Evolutionary conservation across 2,329 filamentous ascomycete genomes (phyloP).

Genomic region (Xylariales sp.): DNA sequence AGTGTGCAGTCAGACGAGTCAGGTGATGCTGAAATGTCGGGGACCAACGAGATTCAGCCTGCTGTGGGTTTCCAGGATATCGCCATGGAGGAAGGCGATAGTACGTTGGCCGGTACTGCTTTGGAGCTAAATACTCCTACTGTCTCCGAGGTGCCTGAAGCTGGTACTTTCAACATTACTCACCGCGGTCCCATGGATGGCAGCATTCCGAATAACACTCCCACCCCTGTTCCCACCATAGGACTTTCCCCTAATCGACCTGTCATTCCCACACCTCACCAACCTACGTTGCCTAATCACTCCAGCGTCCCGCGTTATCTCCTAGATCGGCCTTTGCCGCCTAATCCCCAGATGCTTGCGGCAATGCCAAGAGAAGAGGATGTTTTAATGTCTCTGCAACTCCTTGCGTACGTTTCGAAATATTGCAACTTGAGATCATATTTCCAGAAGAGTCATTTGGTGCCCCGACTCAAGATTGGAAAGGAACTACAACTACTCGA

Average conservation of each 20-base stretch:
- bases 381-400: constrained; percentile 94
- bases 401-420: constrained; percentile 96
- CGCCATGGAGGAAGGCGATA: constrained; percentile 71
- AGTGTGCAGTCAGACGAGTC: constrained; percentile 76
- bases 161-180: constrained; percentile 90
- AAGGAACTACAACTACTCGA: constrained; percentile 79
- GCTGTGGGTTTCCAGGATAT: constrained; percentile 83
- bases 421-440: constrained; percentile 95
- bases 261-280: constrained; percentile 65
- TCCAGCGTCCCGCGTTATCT: constrained; percentile 75
- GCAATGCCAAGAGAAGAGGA: constrained; percentile 97
- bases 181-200: constrained; percentile 81
- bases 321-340: constrained; percentile 65
- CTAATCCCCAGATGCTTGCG: constrained; percentile 71
- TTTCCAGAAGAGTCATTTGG: constrained; percentile 91
- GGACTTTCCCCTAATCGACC: constrained; percentile 72
- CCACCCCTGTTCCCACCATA: constrained; percentile 60
- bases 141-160: constrained; percentile 78
- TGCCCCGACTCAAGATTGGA: constrained; percentile 86
- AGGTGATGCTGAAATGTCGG: constrained; percentile 72
- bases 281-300: constrained; percentile 62
- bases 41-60: constrained; percentile 73
- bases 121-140: constrained; percentile 73
- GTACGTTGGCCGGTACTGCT: constrained; percentile 69
- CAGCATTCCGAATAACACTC: constrained; percentile 71